Conservation (phyloP, 192 early-diverging fungal species). For the Rhizoclosmatium globosum region DNA sequence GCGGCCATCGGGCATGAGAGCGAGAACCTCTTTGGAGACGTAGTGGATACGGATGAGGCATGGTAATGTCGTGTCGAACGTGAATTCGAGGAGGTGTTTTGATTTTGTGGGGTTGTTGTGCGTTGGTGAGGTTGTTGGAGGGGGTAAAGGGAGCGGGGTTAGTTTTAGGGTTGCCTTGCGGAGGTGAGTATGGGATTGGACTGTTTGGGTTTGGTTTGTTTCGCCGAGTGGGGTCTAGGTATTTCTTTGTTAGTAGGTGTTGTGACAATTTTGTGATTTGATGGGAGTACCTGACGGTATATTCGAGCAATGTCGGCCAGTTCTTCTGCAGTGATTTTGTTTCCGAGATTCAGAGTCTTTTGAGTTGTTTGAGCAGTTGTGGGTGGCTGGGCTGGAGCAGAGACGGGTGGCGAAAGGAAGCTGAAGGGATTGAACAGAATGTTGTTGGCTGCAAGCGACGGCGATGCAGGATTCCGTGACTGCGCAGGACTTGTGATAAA, state of each 20-base stretch:
- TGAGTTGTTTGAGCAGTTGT: neutral
- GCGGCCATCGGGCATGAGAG: neutral
- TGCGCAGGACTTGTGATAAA: constrained; percentile 19
- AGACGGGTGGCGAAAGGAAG: neutral
- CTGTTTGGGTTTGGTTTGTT: constrained; percentile 8
- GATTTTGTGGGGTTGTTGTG: neutral
- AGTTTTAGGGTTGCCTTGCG: constrained; percentile 24
- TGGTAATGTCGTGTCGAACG: constrained; percentile 22
- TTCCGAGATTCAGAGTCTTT: constrained; percentile 1
- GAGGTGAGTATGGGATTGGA: constrained; percentile 28
- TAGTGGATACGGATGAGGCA: constrained; percentile 33
- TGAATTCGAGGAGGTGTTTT: constrained; percentile 29
- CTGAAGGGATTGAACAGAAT: neutral
- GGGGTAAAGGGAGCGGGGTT: constrained; percentile 3
- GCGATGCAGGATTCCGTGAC: neutral
- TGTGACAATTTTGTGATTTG: neutral
- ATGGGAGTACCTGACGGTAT: constrained; percentile 12
- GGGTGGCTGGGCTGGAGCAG: neutral
- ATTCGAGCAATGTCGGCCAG: constrained; percentile 2
- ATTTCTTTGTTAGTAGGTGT: neutral
- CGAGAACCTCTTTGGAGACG: constrained; percentile 14
- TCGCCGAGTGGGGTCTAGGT: constrained; percentile 19
- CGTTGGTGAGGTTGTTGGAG: neutral
- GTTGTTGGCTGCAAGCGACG: neutral
- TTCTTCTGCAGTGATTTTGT: constrained; percentile 20